Base-by-base conservation (phyloP, 2,329 filamentous ascomycete species). In the Stemphylium vesicarium region DNA sequence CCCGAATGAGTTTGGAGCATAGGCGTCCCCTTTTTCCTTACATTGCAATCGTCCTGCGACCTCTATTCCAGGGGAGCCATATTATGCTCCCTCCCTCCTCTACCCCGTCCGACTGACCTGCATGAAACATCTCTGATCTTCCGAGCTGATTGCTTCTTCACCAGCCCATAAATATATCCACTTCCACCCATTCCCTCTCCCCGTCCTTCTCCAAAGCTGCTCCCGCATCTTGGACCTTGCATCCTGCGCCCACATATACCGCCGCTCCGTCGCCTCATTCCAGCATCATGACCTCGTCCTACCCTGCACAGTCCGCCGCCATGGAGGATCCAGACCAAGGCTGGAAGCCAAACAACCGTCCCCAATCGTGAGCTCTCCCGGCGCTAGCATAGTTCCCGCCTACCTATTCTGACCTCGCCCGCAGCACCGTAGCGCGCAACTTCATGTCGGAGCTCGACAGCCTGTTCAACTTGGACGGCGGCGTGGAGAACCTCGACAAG, bases 401-500 rank as follows among this genome's bases (percentile, higher is more conserved):
- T 44, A 40, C 53, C 18, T 38, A 39, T 53, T 56, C 71, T 73
- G 57, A 73, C 65, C 43, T 18, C 48, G 73, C 71, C 64, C 53
- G 41, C 77, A 96, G 93, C 61, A 95, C 91, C 57, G 87, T 96
- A 77, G 93, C 92, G 49, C 89, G 87, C 67, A 91, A 89, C 72
- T 96, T 97, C 79, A 94, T 92, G 56, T 82, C 87, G 39, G 91
- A 94, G 74, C 82, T 97, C 57, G 90, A 94, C 81, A 89, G 92
- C 73, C 89, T 96, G 66, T 97, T 97, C 81, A 89, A 90, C 70
- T 88, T 97, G 71, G 91, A 95, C 66, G 89, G 87, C 76, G 88
- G 88, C 65, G 76, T 95, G 54, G 85, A 88, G 69, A 84, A 89
- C 59, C 83, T 96, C 32, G 86, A 90, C 69, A 83, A 88, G 73